Evolutionary conservation across 2,329 filamentous ascomycete species (phyloP).

Genomic region (Aspergillus oerlinghausenensis): DNA sequence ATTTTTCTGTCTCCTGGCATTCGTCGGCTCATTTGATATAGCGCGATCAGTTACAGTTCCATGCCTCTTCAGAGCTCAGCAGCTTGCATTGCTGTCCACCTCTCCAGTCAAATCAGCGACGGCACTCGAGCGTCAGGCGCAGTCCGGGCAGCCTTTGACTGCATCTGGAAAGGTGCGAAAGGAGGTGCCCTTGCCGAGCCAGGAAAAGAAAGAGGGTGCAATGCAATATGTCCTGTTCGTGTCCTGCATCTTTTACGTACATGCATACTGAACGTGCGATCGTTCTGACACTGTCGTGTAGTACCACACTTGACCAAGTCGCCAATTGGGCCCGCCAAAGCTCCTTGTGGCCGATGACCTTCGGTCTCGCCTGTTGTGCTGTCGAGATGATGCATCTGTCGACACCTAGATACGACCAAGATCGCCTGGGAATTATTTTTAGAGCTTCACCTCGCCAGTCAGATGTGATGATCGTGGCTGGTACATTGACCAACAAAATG

Average conservation of each 20-base stretch:
- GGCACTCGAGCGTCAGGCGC: slow-evolving; percentile 35
- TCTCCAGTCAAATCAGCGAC: slow-evolving; percentile 42
- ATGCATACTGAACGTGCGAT: background rate
- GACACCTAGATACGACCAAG: slow-evolving; percentile 84
- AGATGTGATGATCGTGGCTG: slow-evolving; percentile 90
- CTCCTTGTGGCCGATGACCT: slow-evolving; percentile 89
- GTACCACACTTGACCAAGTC: slow-evolving; percentile 60
- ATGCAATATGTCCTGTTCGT: slow-evolving; percentile 50
- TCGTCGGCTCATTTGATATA: slow-evolving; percentile 18
- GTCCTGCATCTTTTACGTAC: background rate
- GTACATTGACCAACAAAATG: slow-evolving; percentile 95
- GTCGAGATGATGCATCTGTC: slow-evolving; percentile 94
- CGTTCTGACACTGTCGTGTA: slow-evolving; percentile 15
- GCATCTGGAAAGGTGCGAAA: slow-evolving; percentile 42
- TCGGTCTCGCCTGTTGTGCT: slow-evolving; percentile 85
- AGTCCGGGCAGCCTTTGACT: slow-evolving; percentile 31
- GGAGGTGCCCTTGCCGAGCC: slow-evolving; percentile 46
- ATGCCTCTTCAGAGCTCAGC: slow-evolving; percentile 31
- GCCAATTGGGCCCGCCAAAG: slow-evolving; percentile 85
- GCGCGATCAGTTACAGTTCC: slow-evolving; percentile 26
- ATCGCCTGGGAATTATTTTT: slow-evolving; percentile 86
- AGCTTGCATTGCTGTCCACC: slow-evolving; percentile 38
- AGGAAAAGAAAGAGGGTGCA: slow-evolving; percentile 48
- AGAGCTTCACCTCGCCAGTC: slow-evolving; percentile 81
- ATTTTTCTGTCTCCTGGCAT: slow-evolving; percentile 1